Evolutionary conservation across 2,329 filamentous ascomycete species (phyloP).

Genomic region (Fusarium foetens): DNA sequence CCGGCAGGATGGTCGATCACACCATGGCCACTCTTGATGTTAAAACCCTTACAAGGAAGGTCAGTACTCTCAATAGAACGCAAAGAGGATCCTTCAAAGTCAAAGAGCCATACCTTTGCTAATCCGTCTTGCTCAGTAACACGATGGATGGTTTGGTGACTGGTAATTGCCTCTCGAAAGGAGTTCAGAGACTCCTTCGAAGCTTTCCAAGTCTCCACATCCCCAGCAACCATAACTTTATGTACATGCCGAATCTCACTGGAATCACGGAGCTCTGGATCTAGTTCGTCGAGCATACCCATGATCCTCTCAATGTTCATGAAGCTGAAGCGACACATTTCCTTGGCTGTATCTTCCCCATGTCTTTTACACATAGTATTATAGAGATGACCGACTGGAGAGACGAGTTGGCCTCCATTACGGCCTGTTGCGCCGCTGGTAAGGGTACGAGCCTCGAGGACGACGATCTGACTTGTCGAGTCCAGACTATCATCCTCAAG

Average conservation of each 20-base stretch:
- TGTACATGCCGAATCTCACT: background rate
- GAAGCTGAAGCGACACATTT: background rate
- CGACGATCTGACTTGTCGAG: background rate
- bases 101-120: background rate
- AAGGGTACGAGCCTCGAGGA: rapidly evolving
- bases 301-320: background rate
- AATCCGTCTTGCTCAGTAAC: background rate
- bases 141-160: background rate
- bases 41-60: background rate
- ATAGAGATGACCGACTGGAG: background rate
- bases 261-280: background rate
- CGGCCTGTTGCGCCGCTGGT: background rate
- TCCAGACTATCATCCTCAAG: background rate
- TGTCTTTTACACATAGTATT: background rate
- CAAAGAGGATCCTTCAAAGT: rapidly evolving
- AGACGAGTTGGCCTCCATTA: background rate
- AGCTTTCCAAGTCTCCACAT: background rate
- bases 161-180: background rate
- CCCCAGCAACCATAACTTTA: background rate
- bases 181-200: background rate
- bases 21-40: background rate
- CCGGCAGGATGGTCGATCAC: background rate
- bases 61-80: background rate
- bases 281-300: background rate
- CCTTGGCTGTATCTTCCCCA: background rate